Percentiles rank a stretch among this genome's conserved stretches.
Conservation (phyloP, 78 protist species). For the Planoprotostelium fungivorum region DNA sequence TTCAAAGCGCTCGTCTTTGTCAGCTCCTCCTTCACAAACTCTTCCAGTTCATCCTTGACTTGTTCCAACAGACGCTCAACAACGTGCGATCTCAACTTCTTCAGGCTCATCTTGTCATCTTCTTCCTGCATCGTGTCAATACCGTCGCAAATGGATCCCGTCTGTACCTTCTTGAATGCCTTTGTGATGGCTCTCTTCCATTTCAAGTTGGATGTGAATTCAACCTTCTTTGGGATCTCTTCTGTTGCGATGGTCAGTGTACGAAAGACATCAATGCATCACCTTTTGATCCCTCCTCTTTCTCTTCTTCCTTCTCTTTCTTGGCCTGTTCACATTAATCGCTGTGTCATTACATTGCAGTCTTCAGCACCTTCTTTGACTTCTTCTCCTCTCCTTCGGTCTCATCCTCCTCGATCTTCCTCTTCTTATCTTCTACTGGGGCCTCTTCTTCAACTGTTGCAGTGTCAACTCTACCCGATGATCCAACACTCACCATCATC, state of each 20-base stretch:
- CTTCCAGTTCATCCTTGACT: neutral
- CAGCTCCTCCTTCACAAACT: neutral
- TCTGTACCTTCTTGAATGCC: neutral
- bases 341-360: too few relatives aligned
- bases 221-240: neutral
- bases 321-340: too few relatives aligned
- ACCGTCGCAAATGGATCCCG: neutral
- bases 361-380: neutral
- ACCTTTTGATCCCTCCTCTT: too few relatives aligned
- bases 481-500: neutral
- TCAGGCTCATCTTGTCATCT: neutral
- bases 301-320: too few relatives aligned
- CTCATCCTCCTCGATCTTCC: neutral
- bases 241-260: too few relatives aligned
- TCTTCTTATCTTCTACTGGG: neutral
- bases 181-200: neutral
- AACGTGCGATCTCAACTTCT: neutral
- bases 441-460: neutral
- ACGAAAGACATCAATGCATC: too few relatives aligned
- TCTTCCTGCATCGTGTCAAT: neutral
- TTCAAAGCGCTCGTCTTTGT: neutral
- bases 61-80: neutral
- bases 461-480: too few relatives aligned
- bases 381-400: neutral
- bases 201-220: neutral